Evolutionary conservation across 208 protist species (phyloP).

Genomic region (Leishmania tarentolae): DNA sequence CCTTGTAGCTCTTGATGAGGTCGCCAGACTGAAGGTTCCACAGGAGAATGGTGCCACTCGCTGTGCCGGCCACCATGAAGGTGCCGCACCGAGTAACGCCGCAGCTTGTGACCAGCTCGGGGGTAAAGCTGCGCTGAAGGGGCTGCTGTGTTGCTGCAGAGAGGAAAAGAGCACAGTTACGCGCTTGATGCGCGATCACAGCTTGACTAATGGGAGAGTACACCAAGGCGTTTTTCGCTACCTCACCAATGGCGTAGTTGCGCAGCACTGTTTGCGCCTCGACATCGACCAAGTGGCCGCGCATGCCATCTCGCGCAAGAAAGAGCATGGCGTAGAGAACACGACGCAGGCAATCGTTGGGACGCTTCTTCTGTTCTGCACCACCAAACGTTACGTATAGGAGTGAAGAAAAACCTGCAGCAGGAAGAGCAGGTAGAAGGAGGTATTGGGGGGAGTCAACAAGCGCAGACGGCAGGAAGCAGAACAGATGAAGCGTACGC

Average conservation of each 20-base stretch:
- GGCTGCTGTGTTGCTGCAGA: constrained; percentile 69
- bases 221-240: constrained; percentile 32
- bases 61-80: constrained; percentile 65
- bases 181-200: constrained; percentile 56
- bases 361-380: not conserved
- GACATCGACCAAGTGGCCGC: constrained; percentile 59
- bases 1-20: constrained; percentile 64
- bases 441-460: not conserved
- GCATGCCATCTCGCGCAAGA: constrained; percentile 47
- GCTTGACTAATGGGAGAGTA: constrained; percentile 48
- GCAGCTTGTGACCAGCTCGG: constrained; percentile 57
- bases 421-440: not conserved
- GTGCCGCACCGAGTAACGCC: constrained; percentile 58
- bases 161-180: constrained; percentile 63
- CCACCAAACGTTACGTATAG: not conserved
- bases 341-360: not conserved
- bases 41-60: constrained; percentile 61
- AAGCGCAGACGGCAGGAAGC: not conserved
- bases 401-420: not conserved
- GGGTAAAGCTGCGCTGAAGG: constrained; percentile 69
- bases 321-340: constrained; percentile 59
- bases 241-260: constrained; percentile 45
- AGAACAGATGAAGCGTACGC: not conserved
- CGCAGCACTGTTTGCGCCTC: constrained; percentile 50
- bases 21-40: constrained; percentile 76